These are phyloP conservation scores for Zymoseptoria crescenta DNA, from an alignment of 2,329 filamentous ascomycete species.

Conservation along the genomic window DNA sequence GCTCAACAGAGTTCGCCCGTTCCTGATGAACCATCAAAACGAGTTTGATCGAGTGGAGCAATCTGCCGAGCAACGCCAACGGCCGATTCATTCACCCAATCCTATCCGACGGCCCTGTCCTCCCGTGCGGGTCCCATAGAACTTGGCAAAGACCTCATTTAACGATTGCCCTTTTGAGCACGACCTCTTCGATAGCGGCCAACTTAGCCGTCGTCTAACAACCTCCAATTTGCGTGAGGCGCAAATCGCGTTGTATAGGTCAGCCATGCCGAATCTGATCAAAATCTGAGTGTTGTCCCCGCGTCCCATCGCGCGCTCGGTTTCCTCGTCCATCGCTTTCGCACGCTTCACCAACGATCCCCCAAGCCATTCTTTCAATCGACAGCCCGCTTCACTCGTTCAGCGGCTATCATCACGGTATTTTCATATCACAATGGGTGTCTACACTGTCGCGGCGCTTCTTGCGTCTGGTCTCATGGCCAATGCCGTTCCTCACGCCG, in stretches of 20 bases:
- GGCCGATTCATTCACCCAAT: neutral
- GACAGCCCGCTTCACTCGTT: slow-evolving; percentile 21
- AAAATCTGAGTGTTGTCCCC: neutral
- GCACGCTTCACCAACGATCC: neutral
- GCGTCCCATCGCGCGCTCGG: neutral
- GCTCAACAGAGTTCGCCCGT: neutral
- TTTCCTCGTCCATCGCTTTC: neutral
- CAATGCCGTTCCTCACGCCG: slow-evolving; percentile 10
- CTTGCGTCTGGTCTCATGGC: slow-evolving; percentile 12
- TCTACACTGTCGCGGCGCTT: slow-evolving; percentile 11
- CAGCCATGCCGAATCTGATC: neutral
- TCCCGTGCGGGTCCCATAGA: neutral
- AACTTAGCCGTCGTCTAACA: neutral
- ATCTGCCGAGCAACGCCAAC: neutral
- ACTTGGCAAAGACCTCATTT: neutral
- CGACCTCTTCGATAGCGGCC: neutral
- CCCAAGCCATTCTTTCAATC: slow-evolving; percentile 13
- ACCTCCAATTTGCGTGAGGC: neutral
- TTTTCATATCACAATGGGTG: slow-evolving; percentile 13
- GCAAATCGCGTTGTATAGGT: neutral
- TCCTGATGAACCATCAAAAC: neutral
- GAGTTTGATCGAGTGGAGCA: neutral
- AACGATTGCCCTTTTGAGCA: neutral
- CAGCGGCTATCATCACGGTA: slow-evolving; percentile 16
- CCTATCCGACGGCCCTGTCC: neutral